Conservation (phyloP, 2,329 filamentous ascomycete genomes). For the Colletotrichum sp. region DNA sequence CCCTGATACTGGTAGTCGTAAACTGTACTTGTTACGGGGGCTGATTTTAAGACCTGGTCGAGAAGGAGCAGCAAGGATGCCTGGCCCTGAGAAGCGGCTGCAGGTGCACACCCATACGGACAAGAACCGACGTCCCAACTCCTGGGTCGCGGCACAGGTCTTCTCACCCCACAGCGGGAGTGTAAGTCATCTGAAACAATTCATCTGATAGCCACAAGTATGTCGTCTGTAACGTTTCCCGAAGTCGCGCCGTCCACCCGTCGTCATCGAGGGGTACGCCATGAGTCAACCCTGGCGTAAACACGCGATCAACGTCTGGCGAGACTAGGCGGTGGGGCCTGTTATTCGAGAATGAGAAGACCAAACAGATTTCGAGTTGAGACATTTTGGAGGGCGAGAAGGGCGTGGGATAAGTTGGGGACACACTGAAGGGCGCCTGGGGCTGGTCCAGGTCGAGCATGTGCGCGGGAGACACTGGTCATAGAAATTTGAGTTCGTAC, state of each 20-base stretch:
- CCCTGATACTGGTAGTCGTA: neutral
- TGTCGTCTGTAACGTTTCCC: neutral
- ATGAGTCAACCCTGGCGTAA: neutral
- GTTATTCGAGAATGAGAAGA: neutral
- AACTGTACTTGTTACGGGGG: neutral
- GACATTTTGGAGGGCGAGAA: neutral
- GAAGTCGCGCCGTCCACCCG: neutral
- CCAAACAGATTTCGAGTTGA: neutral
- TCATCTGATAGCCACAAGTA: neutral
- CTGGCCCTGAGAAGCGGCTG: neutral
- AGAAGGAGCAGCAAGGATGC: neutral
- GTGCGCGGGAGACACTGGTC: neutral
- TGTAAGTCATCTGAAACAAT: neutral
- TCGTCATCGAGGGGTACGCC: neutral
- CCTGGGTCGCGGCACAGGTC: neutral
- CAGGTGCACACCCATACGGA: neutral
- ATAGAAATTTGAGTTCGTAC: neutral
- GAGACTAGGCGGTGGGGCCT: neutral
- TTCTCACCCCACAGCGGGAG: neutral
- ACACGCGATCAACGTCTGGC: neutral
- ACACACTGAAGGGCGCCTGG: neutral
- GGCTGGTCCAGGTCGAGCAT: neutral
- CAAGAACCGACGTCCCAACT: neutral
- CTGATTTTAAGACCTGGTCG: neutral
- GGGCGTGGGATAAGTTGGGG: neutral